Base-by-base conservation (phyloP, 2,329 filamentous ascomycete species). In the Tolypocladium album region DNA sequence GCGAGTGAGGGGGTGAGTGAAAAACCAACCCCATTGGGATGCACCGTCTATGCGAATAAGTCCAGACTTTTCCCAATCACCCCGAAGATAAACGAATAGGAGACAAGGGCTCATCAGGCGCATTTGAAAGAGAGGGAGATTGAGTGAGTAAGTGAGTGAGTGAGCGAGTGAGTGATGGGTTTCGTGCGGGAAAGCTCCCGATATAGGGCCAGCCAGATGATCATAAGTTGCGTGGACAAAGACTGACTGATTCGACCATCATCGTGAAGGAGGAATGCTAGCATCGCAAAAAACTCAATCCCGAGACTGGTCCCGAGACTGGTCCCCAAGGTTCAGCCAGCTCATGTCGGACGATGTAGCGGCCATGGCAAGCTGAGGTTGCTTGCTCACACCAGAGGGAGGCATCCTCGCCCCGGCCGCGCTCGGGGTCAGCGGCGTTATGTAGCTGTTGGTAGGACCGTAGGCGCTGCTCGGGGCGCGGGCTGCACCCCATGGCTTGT, bases 291-390 rank as follows among this genome's bases (percentile, higher is more conserved):
- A 59, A 58, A 62, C 20, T 63, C 62, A 71, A 58, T 65, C 61
- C 61, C 67, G 69, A 50, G 67, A 64, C 43, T 71, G 69, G 43
- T 65, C 61, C 61, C 67, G 69, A 50, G 67, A 64, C 43, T 71
- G 69, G 43, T 82, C 81, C 55, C 85, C 86, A 22, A 92, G 78
- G 68, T 92, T 91, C 64, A 92, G 74, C 89, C 89, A 92, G 73
- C 87, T 90, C 87, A 92, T 89, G 71, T 92, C 89, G 57, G 80
- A 81, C 15, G 81, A 79, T 8, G 76, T 76, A 34, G 78, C 71
- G 56, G 81, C 77, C 72, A 75, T 79, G 27, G 75, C 72, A 38
- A 83, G 74, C 65, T 81, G 81, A 22, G 79, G 79, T 64, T 82
- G 79, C 58, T 71, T 73, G 68, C 76, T 81, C 60, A 79, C 69